These are phyloP conservation scores for Tillandsia fasciculata DNA, from an alignment of 176 grass and related monocot genomes.

Conservation along the genomic window DNA sequence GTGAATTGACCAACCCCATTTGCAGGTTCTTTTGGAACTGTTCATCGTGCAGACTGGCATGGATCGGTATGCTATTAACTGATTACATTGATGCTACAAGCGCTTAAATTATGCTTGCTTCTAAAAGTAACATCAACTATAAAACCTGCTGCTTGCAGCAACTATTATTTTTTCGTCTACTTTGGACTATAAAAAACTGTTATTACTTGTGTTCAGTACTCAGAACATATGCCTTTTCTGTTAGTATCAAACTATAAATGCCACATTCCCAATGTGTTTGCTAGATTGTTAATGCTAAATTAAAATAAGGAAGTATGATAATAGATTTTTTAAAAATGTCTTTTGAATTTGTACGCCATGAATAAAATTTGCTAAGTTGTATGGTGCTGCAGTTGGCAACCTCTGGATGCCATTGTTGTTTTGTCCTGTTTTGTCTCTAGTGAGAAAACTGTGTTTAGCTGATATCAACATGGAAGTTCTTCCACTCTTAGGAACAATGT, in stretches of 20 bases:
- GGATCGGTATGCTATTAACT: slow-evolving; percentile 67
- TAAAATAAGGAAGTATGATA: no score
- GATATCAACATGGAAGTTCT: not conserved
- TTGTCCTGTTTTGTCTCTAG: not conserved
- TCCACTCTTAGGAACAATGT: not conserved
- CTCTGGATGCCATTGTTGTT: not conserved
- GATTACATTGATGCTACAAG: not conserved
- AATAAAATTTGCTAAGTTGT: no score
- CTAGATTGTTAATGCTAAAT: no score
- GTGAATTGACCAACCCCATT: slow-evolving; percentile 7
- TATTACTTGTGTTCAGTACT: no score
- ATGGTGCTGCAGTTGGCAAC: no score
- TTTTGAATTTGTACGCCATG: no score
- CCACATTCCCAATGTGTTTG: no score
- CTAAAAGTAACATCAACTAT: not conserved
- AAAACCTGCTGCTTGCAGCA: not conserved
- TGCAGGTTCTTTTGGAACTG: slow-evolving; percentile 96
- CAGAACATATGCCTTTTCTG: no score
- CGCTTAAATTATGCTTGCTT: not conserved
- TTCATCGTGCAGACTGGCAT: slow-evolving; percentile 99
- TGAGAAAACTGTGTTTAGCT: not conserved
- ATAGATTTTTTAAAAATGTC: no score
- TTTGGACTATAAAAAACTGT: no score
- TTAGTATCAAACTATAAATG: no score
- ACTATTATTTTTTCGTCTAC: no score